A percentile compares a stretch with the other conserved stretches of the same genome.
Evolutionary conservation across 2,329 filamentous ascomycete genomes (phyloP).

Genomic region (Penicillium expansum): DNA sequence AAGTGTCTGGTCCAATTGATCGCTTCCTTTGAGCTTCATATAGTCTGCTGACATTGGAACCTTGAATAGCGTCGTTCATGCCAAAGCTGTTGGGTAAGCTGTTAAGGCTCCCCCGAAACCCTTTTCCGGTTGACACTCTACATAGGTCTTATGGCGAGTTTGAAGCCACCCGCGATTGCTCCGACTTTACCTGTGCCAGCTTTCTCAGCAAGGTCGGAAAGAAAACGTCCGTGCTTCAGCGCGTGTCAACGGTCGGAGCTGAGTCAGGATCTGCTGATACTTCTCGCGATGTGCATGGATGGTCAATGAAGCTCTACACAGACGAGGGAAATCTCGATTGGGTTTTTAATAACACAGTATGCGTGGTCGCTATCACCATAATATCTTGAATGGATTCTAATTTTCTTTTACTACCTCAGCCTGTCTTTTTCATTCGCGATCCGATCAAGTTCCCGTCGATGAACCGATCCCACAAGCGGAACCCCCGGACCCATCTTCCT

Average conservation of each 20-base stretch:
- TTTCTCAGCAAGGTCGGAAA: constrained; percentile 56
- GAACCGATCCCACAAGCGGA: constrained; percentile 68
- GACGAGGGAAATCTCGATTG: constrained; percentile 53
- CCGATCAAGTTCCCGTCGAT: constrained; percentile 68
- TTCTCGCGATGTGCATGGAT: constrained; percentile 50
- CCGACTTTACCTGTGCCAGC: constrained; percentile 54
- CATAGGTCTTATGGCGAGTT: constrained; percentile 51
- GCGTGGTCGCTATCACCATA: not conserved
- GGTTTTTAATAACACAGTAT: constrained; percentile 38
- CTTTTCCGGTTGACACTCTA: not conserved
- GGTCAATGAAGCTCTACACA: constrained; percentile 51
- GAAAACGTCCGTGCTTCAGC: constrained; percentile 50
- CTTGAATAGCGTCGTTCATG: constrained; percentile 18
- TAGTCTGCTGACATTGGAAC: not conserved
- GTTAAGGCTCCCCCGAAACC: constrained; percentile 45
- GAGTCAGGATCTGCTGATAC: constrained; percentile 50
- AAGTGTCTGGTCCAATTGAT: not conserved
- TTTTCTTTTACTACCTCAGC: constrained; percentile 30
- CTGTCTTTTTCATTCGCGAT: constrained; percentile 68
- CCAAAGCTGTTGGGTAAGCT: constrained; percentile 34
- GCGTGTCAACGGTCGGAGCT: constrained; percentile 48
- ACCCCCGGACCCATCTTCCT: constrained; percentile 37
- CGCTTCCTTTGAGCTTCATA: not conserved
- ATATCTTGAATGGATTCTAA: not conserved
- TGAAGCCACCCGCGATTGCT: constrained; percentile 59